Evolutionary conservation across 2,329 filamentous ascomycete species (phyloP).

Genomic region (Penicillium sp.): DNA sequence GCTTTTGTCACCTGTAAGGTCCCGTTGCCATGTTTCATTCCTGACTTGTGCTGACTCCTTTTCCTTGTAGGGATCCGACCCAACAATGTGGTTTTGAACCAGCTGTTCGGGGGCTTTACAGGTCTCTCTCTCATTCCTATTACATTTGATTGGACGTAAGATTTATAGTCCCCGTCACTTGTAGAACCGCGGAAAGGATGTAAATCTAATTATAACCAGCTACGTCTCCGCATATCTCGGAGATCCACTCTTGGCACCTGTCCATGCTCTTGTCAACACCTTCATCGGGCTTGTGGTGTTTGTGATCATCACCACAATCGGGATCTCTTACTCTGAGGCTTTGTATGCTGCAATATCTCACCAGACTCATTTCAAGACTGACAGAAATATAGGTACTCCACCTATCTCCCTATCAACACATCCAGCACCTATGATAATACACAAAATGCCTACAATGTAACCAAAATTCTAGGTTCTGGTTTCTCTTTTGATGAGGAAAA

Average conservation of each 20-base stretch:
- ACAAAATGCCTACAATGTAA: slow-evolving; percentile 34
- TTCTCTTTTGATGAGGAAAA: slow-evolving; percentile 35
- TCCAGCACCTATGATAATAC: slow-evolving; percentile 39
- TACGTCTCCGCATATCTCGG: slow-evolving; percentile 29
- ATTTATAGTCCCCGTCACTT: neutral
- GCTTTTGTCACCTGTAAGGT: slow-evolving; percentile 63
- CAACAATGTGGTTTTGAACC: slow-evolving; percentile 50
- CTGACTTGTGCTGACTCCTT: neutral
- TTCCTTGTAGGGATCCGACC: slow-evolving; percentile 52
- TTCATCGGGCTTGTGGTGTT: slow-evolving; percentile 35
- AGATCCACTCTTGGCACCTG: slow-evolving; percentile 34
- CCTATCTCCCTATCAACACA: slow-evolving; percentile 39
- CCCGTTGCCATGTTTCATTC: neutral
- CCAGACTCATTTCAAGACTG: neutral
- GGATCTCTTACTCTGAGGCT: slow-evolving; percentile 34
- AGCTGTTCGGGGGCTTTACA: slow-evolving; percentile 65
- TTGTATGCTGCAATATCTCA: slow-evolving; percentile 20
- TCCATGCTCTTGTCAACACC: slow-evolving; percentile 33
- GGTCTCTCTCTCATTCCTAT: slow-evolving; percentile 69
- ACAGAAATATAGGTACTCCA: slow-evolving; percentile 16
- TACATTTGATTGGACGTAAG: slow-evolving; percentile 46
- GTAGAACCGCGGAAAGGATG: neutral
- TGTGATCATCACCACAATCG: slow-evolving; percentile 33
- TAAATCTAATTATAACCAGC: slow-evolving; percentile 9
- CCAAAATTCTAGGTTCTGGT: slow-evolving; percentile 29